Conservation (phyloP, 495 filamentous ascomycete genomes). For the Penicillium diatomitis region DNA sequence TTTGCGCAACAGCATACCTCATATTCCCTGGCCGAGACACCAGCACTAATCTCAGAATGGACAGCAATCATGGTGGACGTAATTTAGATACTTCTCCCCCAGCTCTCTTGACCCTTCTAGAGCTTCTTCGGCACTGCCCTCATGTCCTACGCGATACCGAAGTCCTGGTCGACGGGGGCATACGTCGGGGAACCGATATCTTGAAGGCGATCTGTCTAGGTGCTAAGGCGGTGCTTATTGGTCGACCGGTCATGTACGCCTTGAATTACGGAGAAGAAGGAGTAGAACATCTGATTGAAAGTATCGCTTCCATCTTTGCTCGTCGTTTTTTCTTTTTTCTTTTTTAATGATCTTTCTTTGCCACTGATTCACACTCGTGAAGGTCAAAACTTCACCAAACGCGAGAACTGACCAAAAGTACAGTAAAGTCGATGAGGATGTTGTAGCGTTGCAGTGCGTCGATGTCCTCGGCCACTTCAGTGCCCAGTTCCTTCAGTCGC, state of each 20-base stretch:
- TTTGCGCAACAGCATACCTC: too few species aligned
- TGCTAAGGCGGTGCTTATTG: slow-evolving; percentile 77
- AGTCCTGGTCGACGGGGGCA: slow-evolving; percentile 75
- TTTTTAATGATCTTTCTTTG: too few species aligned
- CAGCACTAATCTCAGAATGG: neutral
- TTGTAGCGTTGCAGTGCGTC: neutral
- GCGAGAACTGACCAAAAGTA: neutral
- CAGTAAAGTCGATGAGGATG: neutral
- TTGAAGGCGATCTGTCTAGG: slow-evolving; percentile 82
- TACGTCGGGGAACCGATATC: slow-evolving; percentile 77
- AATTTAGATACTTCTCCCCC: slow-evolving; percentile 61
- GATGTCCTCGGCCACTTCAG: neutral
- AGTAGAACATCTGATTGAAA: too few species aligned
- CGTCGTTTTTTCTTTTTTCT: too few species aligned
- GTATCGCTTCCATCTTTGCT: too few species aligned
- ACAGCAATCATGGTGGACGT: slow-evolving; percentile 5
- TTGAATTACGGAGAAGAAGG: too few species aligned
- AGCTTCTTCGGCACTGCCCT: slow-evolving; percentile 60
- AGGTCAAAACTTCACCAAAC: neutral
- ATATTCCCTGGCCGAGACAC: too few species aligned
- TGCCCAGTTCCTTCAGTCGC: neutral
- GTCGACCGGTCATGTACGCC: slow-evolving; percentile 78
- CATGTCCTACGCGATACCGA: slow-evolving; percentile 55
- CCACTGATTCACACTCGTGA: too few species aligned
- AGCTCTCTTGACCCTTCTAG: slow-evolving; percentile 60